phyloP scores from a whole-genome alignment of 192 early-diverging fungal genomes.

The Irineochytrium annulatum region DNA sequence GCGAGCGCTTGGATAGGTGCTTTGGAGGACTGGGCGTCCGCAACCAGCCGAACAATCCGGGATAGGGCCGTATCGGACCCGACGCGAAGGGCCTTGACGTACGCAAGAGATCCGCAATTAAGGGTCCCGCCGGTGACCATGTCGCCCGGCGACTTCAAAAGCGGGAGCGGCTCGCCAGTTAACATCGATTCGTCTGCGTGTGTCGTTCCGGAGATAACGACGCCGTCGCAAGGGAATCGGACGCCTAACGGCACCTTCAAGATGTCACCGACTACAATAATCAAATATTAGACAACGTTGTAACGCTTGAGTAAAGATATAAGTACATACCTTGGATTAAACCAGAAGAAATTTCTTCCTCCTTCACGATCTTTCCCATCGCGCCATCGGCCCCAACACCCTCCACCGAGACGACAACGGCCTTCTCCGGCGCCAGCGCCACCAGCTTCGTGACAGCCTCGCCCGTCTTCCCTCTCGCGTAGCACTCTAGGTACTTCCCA shows the following conservation, averaged over 20 bases:
- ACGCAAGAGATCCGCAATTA: conserved; percentile 48
- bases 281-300: not conserved
- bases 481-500: conserved; percentile 75
- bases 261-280: conserved; percentile 64
- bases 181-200: conserved; percentile 76
- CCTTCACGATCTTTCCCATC: conserved; percentile 20
- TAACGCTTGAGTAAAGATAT: not conserved
- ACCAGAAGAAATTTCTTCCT: conserved; percentile 41
- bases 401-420: conserved; percentile 51
- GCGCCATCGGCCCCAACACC: not conserved
- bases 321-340: conserved; percentile 55
- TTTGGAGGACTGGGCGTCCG: conserved; percentile 89
- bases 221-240: conserved; percentile 72
- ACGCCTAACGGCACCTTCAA: conserved; percentile 65
- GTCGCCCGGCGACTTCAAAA: conserved; percentile 44
- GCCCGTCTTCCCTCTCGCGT: conserved; percentile 73
- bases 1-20: conserved; percentile 94
- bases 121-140: conserved; percentile 62
- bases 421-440: conserved; percentile 70
- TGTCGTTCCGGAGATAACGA: conserved; percentile 47
- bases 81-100: conserved; percentile 56
- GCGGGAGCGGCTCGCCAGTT: conserved; percentile 75
- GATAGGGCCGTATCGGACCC: conserved; percentile 75
- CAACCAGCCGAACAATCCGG: conserved; percentile 87
- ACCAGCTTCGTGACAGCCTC: conserved; percentile 73